Conservation (phyloP, 352 stramenopile genomes). For the Albugo laibachii region DNA sequence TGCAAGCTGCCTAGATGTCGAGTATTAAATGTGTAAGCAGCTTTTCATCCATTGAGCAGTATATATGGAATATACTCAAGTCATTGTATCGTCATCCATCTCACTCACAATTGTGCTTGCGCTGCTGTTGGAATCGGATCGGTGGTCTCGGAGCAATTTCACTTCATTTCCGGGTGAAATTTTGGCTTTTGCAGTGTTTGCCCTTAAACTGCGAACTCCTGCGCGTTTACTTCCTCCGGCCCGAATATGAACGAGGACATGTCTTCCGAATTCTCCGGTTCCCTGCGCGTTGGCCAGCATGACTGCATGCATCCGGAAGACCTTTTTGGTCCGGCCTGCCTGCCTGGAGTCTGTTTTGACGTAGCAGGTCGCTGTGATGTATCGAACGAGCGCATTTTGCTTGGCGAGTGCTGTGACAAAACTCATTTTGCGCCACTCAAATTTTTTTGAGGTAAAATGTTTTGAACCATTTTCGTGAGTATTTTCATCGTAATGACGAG, state of each 20-base stretch:
- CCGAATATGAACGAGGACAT: constrained; percentile 57
- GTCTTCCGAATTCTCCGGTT: constrained; percentile 22
- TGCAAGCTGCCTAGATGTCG: too few relatives aligned
- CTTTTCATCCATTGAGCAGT: too few relatives aligned
- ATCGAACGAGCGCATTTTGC: constrained; percentile 47
- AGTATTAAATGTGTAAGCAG: too few relatives aligned
- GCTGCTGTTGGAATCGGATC: too few relatives aligned
- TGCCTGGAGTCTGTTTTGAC: constrained; percentile 20
- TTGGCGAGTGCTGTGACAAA: constrained; percentile 61
- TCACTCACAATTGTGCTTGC: too few relatives aligned
- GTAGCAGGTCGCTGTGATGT: constrained; percentile 64
- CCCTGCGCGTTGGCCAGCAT: constrained; percentile 37
- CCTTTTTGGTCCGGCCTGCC: constrained; percentile 16
- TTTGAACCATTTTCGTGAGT: constrained; percentile 14
- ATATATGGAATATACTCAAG: too few relatives aligned
- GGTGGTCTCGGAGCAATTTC: too few relatives aligned
- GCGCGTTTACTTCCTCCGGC: constrained; percentile 46
- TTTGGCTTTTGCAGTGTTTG: too few relatives aligned
- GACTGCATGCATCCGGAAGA: constrained; percentile 62
- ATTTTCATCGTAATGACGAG: constrained; percentile 29
- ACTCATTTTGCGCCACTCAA: constrained; percentile 69
- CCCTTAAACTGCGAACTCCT: constrained; percentile 17
- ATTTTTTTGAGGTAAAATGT: constrained; percentile 31
- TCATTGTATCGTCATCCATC: too few relatives aligned
- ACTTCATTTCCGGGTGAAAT: too few relatives aligned